Conservation (phyloP, 106 monocot genomes). For the Allium cepa region DNA sequence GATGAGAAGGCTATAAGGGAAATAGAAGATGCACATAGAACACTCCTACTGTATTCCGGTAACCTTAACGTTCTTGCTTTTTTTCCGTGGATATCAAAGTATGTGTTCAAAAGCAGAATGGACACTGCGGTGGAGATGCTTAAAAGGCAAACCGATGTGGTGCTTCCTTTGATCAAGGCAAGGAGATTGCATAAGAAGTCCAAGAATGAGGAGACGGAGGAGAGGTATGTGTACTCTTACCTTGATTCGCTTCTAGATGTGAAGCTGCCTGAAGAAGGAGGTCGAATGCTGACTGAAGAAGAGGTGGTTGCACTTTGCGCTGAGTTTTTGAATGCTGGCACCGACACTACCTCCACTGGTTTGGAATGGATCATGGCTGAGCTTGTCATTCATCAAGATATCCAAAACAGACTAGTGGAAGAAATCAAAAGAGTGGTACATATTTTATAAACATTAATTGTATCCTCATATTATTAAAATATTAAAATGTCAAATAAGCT, state of each 20-base stretch:
- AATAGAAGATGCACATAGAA: constrained; percentile 3
- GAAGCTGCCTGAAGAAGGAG: constrained; percentile 9
- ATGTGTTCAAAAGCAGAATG: constrained; percentile 12
- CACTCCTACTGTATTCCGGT: not conserved
- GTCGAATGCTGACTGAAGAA: constrained; percentile 15
- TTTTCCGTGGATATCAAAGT: constrained; percentile 6
- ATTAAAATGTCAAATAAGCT: no score
- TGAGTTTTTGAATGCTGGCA: constrained; percentile 36
- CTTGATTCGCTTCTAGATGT: constrained; percentile 18
- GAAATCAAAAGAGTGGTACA: constrained; percentile 8
- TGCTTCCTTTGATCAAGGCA: constrained; percentile 16
- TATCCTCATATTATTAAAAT: no score
- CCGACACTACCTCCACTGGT: constrained; percentile 34
- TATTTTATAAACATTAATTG: no score
- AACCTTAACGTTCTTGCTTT: constrained; percentile 4
- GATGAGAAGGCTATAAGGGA: constrained; percentile 1
- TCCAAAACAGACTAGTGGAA: constrained; percentile 26
- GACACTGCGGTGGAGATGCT: not conserved
- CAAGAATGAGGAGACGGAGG: not conserved
- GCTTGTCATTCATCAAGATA: constrained; percentile 9
- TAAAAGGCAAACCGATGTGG: constrained; percentile 8
- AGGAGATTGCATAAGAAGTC: not conserved
- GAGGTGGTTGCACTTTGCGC: constrained; percentile 27
- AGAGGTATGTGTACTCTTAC: constrained; percentile 10
- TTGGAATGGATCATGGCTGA: constrained; percentile 46